Evolutionary conservation across 148 eudicot species (phyloP).

Genomic region (Chenopodium berlandieri): DNA sequence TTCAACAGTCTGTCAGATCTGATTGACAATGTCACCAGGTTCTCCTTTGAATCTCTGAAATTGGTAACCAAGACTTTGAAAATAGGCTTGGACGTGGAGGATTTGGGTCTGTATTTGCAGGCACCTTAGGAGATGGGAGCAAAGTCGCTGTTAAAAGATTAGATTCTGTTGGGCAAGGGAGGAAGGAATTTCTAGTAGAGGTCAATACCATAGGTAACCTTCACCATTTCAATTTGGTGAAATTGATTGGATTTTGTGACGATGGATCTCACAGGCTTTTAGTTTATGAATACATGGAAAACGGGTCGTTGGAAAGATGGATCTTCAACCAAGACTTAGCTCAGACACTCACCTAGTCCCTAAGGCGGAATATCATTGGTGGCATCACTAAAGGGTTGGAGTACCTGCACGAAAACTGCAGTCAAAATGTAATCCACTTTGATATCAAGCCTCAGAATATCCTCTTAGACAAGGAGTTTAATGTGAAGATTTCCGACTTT

Average conservation of each 20-base stretch:
- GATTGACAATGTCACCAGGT: background rate
- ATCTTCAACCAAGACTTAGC: background rate
- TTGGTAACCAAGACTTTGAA: background rate
- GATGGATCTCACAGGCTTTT: background rate
- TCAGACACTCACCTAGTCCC: background rate
- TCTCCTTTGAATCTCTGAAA: background rate
- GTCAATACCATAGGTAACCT: slow-evolving; percentile 8
- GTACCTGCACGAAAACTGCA: slow-evolving; percentile 17
- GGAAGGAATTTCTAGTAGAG: slow-evolving; percentile 14
- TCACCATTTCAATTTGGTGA: slow-evolving; percentile 19
- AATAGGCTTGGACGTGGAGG: slow-evolving; percentile 19
- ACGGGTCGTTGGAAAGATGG: slow-evolving; percentile 17
- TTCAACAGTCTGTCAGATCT: background rate
- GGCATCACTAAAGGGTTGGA: slow-evolving; percentile 15
- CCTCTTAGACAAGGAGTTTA: slow-evolving; percentile 6
- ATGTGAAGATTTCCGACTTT: slow-evolving; percentile 19
- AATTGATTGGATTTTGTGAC: slow-evolving; percentile 7
- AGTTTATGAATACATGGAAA: slow-evolving; percentile 14
- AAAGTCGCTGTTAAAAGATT: slow-evolving; percentile 10
- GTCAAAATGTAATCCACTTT: slow-evolving; percentile 3
- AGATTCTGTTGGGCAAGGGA: background rate
- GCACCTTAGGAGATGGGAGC: background rate
- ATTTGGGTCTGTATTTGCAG: slow-evolving; percentile 17
- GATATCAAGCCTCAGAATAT: background rate
- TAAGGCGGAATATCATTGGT: slow-evolving; percentile 10